Percentiles rank a stretch among this genome's conserved stretches.
phyloP scores from a whole-genome alignment of 106 monocot species.

The Acorus gramineus region DNA sequence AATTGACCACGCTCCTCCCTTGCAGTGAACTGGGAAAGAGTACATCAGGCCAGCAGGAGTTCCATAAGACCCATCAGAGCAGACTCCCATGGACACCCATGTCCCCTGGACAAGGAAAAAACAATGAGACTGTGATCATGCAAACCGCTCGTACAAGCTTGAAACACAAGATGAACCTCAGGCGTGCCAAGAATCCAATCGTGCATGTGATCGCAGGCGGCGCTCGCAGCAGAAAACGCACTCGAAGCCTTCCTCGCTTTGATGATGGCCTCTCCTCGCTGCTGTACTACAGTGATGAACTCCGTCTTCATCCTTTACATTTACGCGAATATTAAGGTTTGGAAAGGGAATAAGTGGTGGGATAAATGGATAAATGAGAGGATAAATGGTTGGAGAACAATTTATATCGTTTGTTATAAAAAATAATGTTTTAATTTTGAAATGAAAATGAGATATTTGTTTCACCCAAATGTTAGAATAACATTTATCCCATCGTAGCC shows the following conservation, averaged over 20 bases:
- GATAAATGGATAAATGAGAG: no score
- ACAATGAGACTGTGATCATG: background rate
- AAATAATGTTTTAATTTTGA: no score
- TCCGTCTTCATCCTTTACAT: conserved; percentile 37
- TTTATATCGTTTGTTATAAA: no score
- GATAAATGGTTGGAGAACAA: no score
- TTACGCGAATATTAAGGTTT: background rate
- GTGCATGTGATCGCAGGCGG: conserved; percentile 64
- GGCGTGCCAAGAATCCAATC: conserved; percentile 69
- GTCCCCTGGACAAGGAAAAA: conserved; percentile 32
- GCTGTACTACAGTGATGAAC: conserved; percentile 52
- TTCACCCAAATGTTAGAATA: no score
- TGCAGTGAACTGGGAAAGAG: conserved; percentile 66
- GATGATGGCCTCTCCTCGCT: conserved; percentile 55
- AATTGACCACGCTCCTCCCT: conserved; percentile 51
- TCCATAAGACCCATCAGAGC: conserved; percentile 60
- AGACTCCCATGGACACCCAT: conserved; percentile 75
- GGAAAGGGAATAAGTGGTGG: no score
- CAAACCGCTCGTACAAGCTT: background rate
- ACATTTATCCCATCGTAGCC: no score
- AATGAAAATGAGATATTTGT: no score
- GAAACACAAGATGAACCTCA: conserved; percentile 21
- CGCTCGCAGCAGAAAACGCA: conserved; percentile 51
- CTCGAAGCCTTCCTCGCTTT: conserved; percentile 60
- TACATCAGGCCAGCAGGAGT: conserved; percentile 48